Conservation (phyloP, 2,329 filamentous ascomycete species). For the Hypoxylon sp. region DNA sequence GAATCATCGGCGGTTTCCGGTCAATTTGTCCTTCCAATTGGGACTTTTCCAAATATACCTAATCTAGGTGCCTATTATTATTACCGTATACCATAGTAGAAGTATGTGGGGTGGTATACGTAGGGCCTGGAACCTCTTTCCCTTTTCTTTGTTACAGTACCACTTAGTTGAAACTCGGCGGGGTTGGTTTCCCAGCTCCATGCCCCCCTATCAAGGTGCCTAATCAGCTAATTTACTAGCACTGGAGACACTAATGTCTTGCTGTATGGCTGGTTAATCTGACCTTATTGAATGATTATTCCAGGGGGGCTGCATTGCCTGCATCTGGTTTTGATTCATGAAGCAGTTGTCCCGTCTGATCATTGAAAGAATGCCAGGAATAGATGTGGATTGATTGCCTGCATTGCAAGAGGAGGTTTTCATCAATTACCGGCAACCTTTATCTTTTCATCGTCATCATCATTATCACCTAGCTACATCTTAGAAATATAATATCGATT, state of each 20-base stretch:
- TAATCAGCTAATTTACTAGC: no score
- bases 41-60: slow-evolving; percentile 15
- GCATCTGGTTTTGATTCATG: slow-evolving; percentile 26
- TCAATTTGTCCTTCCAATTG: slow-evolving; percentile 35
- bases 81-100: no score
- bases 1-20: slow-evolving; percentile 23
- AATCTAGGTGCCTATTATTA: slow-evolving; percentile 1
- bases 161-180: slow-evolving; percentile 31
- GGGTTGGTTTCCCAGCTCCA: slow-evolving; percentile 14
- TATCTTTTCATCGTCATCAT: slow-evolving; percentile 7
- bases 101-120: slow-evolving; percentile 16
- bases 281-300: slow-evolving; percentile 22
- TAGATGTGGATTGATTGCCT: slow-evolving; percentile 14
- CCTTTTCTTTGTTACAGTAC: slow-evolving; percentile 12
- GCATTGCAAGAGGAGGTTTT: slow-evolving; percentile 17
- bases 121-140: slow-evolving; percentile 13
- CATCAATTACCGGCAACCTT: slow-evolving; percentile 3
- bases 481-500: slow-evolving; percentile 19
- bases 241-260: background rate
- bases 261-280: slow-evolving; percentile 36
- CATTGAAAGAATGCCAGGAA: slow-evolving; percentile 27
- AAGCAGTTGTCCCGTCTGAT: slow-evolving; percentile 28
- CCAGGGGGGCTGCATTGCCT: slow-evolving; percentile 24
- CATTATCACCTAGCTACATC: slow-evolving; percentile 9
- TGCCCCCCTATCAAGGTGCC: background rate